Evolutionary conservation across 2,329 filamentous ascomycete species (phyloP), one percentile per base, ranked within the genome.

Genomic region (Cephalotrichum gorgonifer): DNA sequence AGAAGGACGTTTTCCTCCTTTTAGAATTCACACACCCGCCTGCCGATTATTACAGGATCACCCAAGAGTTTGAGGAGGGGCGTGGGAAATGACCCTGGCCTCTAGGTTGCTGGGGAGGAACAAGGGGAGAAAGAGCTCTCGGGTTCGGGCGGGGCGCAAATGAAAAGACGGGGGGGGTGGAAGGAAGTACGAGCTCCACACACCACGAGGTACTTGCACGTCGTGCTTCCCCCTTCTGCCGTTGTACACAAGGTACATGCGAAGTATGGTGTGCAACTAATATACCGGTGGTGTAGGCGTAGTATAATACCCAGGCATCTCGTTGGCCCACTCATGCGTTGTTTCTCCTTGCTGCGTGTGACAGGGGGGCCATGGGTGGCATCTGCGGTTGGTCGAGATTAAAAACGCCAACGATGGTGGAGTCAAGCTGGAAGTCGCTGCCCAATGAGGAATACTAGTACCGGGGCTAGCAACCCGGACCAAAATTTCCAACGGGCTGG

Each of bases 321-420:
- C 17, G 35, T n/a, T 20, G 33, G 41, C 71, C 70, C 67, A 57
- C 64, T 69, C 70, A 74, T 74, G 69, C 68, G 64, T 69, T n/a
- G n/a, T n/a, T n/a, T n/a, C n/a, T n/a, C n/a, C n/a, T n/a, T n/a
- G 65, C 71, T 71, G 70, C 63, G 68, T 69, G 23, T 48, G 70
- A 72, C 67, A 71, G 64, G 70, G 70, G 60, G 60, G 58, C 55
- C 9, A 22, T 9, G 35, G 60, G 64, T 65, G 67, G 64, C 67
- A 69, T n/a, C 67, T 69, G 27, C n/a, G 39, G 39, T 15, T 39
- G 45, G 45, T 47, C 46, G 46, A 48, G 65, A 76, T 75, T 68
- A 71, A 69, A 61, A n/a, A 64, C 65, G 56, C 74, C 74, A 78
- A 76, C 77, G 64, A 66, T 59, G 58, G 60, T 52, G 63, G 62